Evolutionary conservation across 2,329 filamentous ascomycete genomes (phyloP).

Genomic region (Monosporascus sp.): DNA sequence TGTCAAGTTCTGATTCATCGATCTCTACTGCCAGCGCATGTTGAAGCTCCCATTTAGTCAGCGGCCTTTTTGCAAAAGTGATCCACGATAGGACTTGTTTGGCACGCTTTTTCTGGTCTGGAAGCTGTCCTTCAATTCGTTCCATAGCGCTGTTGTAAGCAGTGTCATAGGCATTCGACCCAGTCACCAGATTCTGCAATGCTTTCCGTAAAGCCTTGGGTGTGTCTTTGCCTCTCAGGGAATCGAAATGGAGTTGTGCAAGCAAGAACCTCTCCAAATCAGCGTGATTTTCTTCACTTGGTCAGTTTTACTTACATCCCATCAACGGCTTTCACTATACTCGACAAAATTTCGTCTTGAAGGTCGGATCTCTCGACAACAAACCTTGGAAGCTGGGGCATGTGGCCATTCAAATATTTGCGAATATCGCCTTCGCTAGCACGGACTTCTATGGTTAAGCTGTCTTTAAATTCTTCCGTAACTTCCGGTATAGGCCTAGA

Average conservation of each 20-base stretch:
- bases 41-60: slow-evolving; percentile 30
- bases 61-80: slow-evolving; percentile 26
- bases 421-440: slow-evolving; percentile 25
- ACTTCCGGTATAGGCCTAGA: slow-evolving; percentile 14
- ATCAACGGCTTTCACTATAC: slow-evolving; percentile 15
- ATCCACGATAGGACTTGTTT: slow-evolving; percentile 35
- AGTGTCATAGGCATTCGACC: slow-evolving; percentile 25
- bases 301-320: slow-evolving; percentile 24
- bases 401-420: slow-evolving; percentile 20
- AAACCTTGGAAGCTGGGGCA: slow-evolving; percentile 12
- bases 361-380: slow-evolving; percentile 8
- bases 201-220: slow-evolving; percentile 24
- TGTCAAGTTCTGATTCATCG: slow-evolving; percentile 22
- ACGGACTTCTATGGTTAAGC: slow-evolving; percentile 21
- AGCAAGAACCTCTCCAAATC: slow-evolving; percentile 30
- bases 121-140: slow-evolving; percentile 33
- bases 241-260: slow-evolving; percentile 29
- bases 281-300: slow-evolving; percentile 2
- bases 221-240: slow-evolving; percentile 25
- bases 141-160: slow-evolving; percentile 37
- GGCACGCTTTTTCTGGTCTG: slow-evolving; percentile 28
- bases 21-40: slow-evolving; percentile 35
- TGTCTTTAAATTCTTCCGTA: slow-evolving; percentile 3
- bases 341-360: slow-evolving; percentile 12
- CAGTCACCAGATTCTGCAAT: slow-evolving; percentile 25